Evolutionary conservation across 768 basidiomycete species (phyloP), one percentile per base, ranked within the genome.

Genomic region (Amanita exitialis): DNA sequence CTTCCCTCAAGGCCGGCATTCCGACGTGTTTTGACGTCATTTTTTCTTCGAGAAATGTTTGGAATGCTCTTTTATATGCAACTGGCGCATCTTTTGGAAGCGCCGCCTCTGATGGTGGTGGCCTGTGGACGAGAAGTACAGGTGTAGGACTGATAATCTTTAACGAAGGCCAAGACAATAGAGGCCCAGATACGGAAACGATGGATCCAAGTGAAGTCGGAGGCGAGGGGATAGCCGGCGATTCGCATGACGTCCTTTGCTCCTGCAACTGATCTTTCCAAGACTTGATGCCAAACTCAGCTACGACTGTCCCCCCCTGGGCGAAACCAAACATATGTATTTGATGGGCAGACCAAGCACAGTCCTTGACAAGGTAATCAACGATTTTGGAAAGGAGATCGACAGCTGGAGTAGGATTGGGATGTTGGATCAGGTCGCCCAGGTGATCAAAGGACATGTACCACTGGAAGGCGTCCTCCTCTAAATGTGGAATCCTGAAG

Each of bases 271-370:
- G 66, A 52, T 59, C 56, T 55, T 69, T 79, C 78, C 82, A 86
- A 67, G 72, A 76, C 30, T 66, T 59, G 5, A 90, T 59, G 0
- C 75, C 77, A 47, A 79, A 71, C 64, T 96, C 91, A 2, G 72
- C 75, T 1, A 81, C 88, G 30, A 91, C 77, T 16, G 74, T 82
- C 0, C 89, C 93, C 0, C 92, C 92, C 63, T 96, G 92, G 0
- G 78, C 87, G 56, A 90, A 96, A 2, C 92, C 92, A 51, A 94
- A 87, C 42, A 92, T 61, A 61, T 96, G 92, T 36, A 96, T 83
- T n/a, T 75, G 71, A 8, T 76, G 52, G 0, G 73, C 58, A 5
- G 80, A 69, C 92, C 91, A 96, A 1, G 65, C 55, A 58, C 82
- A 87, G 36, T 78, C 75, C 4, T 64, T 57, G 15, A 69, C 70